phyloP scores from a whole-genome alignment of 202 grass and related monocot species.

The Musa balbisiana region DNA sequence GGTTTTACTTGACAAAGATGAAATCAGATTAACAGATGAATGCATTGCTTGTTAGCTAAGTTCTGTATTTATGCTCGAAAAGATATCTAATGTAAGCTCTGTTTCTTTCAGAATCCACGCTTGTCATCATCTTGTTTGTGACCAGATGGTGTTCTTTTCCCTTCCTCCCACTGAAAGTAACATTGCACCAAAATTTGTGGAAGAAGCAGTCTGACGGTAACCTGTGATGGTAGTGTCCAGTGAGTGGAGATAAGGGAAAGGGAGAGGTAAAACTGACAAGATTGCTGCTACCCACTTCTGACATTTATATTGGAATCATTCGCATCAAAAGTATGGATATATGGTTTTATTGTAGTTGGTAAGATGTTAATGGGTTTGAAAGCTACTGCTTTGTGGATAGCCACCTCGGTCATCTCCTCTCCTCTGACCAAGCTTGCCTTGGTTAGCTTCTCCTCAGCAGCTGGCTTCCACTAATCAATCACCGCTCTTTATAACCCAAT shows the following conservation, averaged over 20 bases:
- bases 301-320: background rate
- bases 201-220: background rate
- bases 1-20: background rate
- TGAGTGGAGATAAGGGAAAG: background rate
- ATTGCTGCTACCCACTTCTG: background rate
- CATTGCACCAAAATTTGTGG: background rate
- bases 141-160: background rate
- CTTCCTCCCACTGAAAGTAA: background rate
- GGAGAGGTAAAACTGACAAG: background rate
- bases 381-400: background rate
- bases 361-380: too few species aligned
- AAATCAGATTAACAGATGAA: background rate
- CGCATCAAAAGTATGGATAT: background rate
- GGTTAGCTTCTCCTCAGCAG: background rate
- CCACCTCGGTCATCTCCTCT: background rate
- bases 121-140: background rate
- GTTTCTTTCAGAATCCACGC: background rate
- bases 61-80: background rate
- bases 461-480: background rate
- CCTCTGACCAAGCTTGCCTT: background rate
- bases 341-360: background rate
- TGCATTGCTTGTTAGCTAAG: background rate
- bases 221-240: too few species aligned
- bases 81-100: background rate
- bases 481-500: background rate